phyloP scores from a whole-genome alignment of 768 basidiomycete genomes.

The Kwoniella mangroviensis region DNA sequence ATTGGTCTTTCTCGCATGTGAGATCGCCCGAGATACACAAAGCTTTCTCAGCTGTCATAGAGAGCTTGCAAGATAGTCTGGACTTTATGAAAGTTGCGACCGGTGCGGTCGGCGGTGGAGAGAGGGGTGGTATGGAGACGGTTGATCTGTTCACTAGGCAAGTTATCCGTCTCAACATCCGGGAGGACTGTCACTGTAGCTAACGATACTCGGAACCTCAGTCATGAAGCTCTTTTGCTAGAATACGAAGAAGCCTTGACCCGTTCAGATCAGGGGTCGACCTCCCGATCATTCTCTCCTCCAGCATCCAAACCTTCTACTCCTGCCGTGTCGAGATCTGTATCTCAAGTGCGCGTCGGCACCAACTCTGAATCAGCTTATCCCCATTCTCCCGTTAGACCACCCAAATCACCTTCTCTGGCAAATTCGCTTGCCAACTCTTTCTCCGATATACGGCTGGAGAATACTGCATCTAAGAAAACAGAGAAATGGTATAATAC shows the following conservation, averaged over 20 bases:
- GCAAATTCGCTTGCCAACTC: slow-evolving; percentile 12
- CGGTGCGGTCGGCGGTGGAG: slow-evolving; percentile 67
- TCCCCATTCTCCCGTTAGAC: slow-evolving; percentile 44
- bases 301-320: slow-evolving; percentile 30
- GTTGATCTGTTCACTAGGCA: slow-evolving; percentile 94
- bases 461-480: neutral
- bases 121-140: slow-evolving; percentile 75
- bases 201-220: slow-evolving; percentile 46
- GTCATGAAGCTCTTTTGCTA: slow-evolving; percentile 91
- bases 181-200: neutral
- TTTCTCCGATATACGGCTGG: slow-evolving; percentile 5
- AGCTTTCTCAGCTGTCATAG: slow-evolving; percentile 84
- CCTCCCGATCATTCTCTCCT: slow-evolving; percentile 28
- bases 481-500: slow-evolving; percentile 76
- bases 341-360: slow-evolving; percentile 30
- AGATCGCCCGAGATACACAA: slow-evolving; percentile 71
- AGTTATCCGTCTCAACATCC: slow-evolving; percentile 25
- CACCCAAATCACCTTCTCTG: slow-evolving; percentile 21
- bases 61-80: slow-evolving; percentile 83
- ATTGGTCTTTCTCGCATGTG: slow-evolving; percentile 92
- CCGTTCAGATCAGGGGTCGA: slow-evolving; percentile 57
- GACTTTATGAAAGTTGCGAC: slow-evolving; percentile 93
- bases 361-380: slow-evolving; percentile 9
- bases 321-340: slow-evolving; percentile 58
- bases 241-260: slow-evolving; percentile 92